phyloP scores from a whole-genome alignment of 2,329 filamentous ascomycete species.

The Calonectria crousiana region DNA sequence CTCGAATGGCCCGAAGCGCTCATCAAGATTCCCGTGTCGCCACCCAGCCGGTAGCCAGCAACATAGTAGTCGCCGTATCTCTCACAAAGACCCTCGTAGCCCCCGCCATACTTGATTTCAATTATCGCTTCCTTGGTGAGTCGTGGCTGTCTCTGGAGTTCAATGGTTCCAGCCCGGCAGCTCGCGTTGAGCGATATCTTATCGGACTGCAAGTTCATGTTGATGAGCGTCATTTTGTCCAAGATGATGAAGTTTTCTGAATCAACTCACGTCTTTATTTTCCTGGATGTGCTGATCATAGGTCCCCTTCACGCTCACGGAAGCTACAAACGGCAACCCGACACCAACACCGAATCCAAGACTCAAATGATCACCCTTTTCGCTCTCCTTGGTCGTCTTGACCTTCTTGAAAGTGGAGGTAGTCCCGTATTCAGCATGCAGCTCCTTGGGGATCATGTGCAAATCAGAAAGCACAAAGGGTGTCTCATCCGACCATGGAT shows the following conservation, averaged over 20 bases:
- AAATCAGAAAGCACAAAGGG: neutral
- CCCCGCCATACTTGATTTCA: neutral
- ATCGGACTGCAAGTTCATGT: neutral
- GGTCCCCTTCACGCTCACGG: neutral
- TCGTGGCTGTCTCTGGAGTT: neutral
- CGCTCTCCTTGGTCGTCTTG: neutral
- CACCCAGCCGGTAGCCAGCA: neutral
- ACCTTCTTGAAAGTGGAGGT: neutral
- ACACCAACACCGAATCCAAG: neutral
- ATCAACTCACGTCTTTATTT: neutral
- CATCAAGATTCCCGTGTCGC: neutral
- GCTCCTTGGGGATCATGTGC: neutral
- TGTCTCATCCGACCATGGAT: neutral
- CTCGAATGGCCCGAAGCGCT: neutral
- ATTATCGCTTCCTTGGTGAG: neutral
- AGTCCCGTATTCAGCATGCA: neutral
- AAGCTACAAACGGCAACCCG: neutral
- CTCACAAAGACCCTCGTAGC: neutral
- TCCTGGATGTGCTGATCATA: neutral
- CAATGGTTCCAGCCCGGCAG: neutral
- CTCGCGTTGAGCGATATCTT: neutral
- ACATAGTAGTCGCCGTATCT: neutral
- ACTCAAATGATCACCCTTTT: neutral
- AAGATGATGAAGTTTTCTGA: no score
- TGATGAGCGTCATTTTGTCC: neutral